Evolutionary conservation across 2,329 filamentous ascomycete genomes (phyloP).

Genomic region (Colletotrichum sp.): DNA sequence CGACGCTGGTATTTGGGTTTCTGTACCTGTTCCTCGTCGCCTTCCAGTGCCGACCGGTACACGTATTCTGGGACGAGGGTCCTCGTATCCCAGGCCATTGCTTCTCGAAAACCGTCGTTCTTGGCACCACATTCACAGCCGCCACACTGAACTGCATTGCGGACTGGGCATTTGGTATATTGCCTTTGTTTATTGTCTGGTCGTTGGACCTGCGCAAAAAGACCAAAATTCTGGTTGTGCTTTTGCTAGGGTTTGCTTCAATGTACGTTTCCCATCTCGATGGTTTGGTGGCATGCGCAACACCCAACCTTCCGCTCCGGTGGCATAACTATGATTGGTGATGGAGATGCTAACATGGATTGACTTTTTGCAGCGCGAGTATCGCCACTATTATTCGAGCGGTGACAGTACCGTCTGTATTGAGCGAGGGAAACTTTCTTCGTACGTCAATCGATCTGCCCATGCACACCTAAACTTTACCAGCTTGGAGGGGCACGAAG

Average conservation of each 20-base stretch:
- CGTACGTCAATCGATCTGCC: constrained; percentile 26
- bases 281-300: background rate
- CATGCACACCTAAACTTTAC: background rate
- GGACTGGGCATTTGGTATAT: constrained; percentile 42
- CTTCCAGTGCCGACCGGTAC: constrained; percentile 42
- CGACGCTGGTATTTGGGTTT: constrained; percentile 37
- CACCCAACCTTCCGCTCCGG: background rate
- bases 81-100: constrained; percentile 31
- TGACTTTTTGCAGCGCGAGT: background rate
- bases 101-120: constrained; percentile 25
- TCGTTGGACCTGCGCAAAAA: constrained; percentile 41
- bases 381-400: constrained; percentile 49
- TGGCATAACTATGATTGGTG: background rate
- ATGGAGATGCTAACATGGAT: background rate
- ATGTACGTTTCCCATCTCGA: constrained; percentile 22
- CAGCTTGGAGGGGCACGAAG: constrained; percentile 1
- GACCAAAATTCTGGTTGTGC: constrained; percentile 38
- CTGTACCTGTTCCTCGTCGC: constrained; percentile 43
- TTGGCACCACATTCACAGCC: constrained; percentile 38
- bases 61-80: constrained; percentile 39
- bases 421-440: constrained; percentile 41
- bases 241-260: constrained; percentile 33
- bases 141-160: constrained; percentile 38
- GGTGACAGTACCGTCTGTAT: constrained; percentile 40
- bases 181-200: constrained; percentile 44